Conservation (phyloP, 1,284 basidiomycete genomes). For the Ustilago shanxiensis region DNA sequence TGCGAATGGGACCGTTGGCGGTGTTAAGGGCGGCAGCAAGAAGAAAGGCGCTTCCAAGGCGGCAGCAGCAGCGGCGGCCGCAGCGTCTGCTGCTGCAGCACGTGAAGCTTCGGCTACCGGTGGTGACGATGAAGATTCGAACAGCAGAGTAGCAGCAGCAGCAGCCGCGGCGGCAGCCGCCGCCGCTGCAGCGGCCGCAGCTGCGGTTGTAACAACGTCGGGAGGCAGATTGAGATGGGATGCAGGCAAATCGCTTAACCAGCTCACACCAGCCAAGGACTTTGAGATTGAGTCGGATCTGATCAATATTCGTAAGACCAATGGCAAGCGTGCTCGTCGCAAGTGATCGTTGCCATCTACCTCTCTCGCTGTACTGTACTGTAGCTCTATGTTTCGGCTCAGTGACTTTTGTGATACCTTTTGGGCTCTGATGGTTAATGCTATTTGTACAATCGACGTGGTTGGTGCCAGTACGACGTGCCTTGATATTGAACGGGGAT, state of each 20-base stretch:
- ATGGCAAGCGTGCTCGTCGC: constrained; percentile 64
- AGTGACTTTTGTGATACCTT: background rate
- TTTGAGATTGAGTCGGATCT: constrained; percentile 69
- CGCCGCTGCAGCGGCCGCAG: constrained; percentile 41
- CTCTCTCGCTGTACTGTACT: background rate
- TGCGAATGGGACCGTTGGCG: constrained; percentile 39
- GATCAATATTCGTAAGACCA: constrained; percentile 68
- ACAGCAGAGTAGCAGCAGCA: constrained; percentile 46
- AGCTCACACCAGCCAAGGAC: constrained; percentile 67
- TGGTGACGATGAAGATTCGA: constrained; percentile 54
- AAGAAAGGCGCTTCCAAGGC: constrained; percentile 48
- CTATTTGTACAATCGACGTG: background rate
- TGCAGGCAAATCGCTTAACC: constrained; percentile 64
- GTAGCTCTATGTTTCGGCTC: background rate
- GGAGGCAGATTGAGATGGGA: constrained; percentile 67
- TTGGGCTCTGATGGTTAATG: background rate
- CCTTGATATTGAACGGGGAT: too few relatives aligned
- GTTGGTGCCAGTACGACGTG: background rate
- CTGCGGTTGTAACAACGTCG: constrained; percentile 53
- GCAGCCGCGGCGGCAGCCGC: constrained; percentile 40
- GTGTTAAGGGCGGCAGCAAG: constrained; percentile 44
- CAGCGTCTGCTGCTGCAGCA: constrained; percentile 44
- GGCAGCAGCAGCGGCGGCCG: constrained; percentile 44
- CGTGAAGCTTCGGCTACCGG: constrained; percentile 47
- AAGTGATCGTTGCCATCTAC: constrained; percentile 23